These are phyloP conservation scores for Pholiota molesta DNA, from an alignment of 768 basidiomycete genomes.

Conservation along the genomic window DNA sequence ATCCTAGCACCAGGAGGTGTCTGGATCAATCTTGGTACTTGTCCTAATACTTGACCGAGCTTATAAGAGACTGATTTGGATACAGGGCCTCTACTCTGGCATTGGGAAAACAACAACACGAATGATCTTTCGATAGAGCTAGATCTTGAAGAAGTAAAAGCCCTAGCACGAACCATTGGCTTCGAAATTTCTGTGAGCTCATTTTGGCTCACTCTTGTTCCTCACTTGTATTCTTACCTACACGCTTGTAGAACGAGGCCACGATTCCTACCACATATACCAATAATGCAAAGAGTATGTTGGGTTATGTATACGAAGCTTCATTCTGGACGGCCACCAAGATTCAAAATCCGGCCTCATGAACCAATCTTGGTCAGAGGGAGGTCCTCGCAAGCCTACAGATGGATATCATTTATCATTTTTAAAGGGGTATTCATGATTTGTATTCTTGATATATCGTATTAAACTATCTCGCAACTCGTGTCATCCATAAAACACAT, in stretches of 20 bases:
- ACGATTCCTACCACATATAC: conserved; percentile 87
- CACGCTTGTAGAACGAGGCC: conserved; percentile 65
- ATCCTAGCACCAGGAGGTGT: conserved; percentile 85
- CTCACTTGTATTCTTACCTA: neutral
- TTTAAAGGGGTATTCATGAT: too few species aligned
- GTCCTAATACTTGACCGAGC: neutral
- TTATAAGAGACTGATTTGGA: neutral
- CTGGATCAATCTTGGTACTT: conserved; percentile 77
- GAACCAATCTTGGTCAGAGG: too few species aligned
- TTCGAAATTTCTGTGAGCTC: conserved; percentile 78
- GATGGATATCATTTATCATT: too few species aligned
- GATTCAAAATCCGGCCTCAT: conserved; percentile 7
- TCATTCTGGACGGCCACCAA: conserved; percentile 82
- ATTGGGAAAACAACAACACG: conserved; percentile 87
- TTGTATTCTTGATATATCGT: neutral
- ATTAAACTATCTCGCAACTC: neutral
- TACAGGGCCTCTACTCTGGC: conserved; percentile 92
- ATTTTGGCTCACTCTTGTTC: neutral
- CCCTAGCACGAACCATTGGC: conserved; percentile 70
- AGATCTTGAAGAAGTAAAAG: conserved; percentile 87
- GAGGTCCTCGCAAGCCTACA: too few species aligned
- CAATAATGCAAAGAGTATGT: conserved; percentile 77
- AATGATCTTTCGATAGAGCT: conserved; percentile 87
- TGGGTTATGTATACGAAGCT: conserved; percentile 83
- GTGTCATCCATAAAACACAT: neutral